A percentile compares a stretch with the other conserved stretches of the same genome.
Evolutionary conservation across 805 yeast genomes (phyloP).

Genomic region (Yarrowia alimentaria): DNA sequence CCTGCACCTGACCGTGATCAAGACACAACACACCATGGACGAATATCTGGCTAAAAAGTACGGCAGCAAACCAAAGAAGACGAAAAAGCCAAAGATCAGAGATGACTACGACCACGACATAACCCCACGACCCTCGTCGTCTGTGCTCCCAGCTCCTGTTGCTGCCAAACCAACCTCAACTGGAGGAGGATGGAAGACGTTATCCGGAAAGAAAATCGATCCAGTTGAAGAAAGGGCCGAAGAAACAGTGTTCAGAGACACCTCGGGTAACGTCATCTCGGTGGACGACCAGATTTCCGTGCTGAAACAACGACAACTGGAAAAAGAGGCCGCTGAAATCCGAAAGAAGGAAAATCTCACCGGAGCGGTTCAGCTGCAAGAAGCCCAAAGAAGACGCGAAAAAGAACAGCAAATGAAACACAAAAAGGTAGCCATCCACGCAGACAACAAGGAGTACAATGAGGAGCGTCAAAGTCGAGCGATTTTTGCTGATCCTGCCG

Average conservation of each 20-base stretch:
- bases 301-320: slow-evolving; percentile 4
- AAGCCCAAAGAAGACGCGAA: not conserved
- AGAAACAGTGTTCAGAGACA: slow-evolving; percentile 17
- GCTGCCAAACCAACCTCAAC: not conserved
- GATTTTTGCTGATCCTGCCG: slow-evolving; percentile 13
- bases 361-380: slow-evolving; percentile 14
- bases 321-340: slow-evolving; percentile 2
- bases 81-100: slow-evolving; percentile 1
- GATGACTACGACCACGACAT: not conserved
- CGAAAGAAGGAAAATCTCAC: slow-evolving; percentile 8
- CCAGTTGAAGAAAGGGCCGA: slow-evolving; percentile 2
- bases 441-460: slow-evolving; percentile 9
- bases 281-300: slow-evolving; percentile 15
- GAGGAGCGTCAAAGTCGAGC: slow-evolving; percentile 14
- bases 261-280: slow-evolving; percentile 13
- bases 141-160: no score
- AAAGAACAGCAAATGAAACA: slow-evolving; percentile 16
- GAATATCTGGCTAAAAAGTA: slow-evolving; percentile 24
- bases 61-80: slow-evolving; percentile 23
- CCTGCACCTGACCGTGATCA: no score
- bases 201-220: slow-evolving; percentile 9
- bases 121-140: no score
- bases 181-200: slow-evolving; percentile 14
- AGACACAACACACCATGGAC: slow-evolving; percentile 3
- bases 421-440: not conserved